Base-by-base conservation (phyloP, 2,329 filamentous ascomycete genomes). In the Aspergillus unguis region DNA sequence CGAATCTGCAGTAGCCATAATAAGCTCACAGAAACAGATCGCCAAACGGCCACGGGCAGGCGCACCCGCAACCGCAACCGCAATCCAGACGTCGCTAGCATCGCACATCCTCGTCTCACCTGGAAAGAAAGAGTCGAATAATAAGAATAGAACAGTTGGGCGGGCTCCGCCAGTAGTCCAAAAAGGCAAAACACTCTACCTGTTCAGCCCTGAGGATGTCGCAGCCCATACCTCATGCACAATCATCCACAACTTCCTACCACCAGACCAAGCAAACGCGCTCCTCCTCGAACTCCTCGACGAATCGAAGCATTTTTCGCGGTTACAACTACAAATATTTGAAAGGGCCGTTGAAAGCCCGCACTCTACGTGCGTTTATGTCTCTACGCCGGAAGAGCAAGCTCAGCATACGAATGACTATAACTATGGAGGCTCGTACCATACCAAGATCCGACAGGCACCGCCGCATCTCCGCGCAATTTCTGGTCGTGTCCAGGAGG, bases 241-340 rank as follows among this genome's bases (percentile, higher is more conserved):
- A 8, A 88, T 97, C 59, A 85, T 96, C 50, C 91, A 95, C 71
- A 94, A 96, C 64, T 96, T 97, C 62, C 77, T 99, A 0, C 85
- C 90, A 0, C 29, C 78, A 0, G 77, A 85, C 2, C 79, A 88
- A 53, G 92, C 94, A 36, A 86, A 90, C 58, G 77, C 80, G 1
- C 77, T 99, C 9, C 76, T 97, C 1, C 69, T 71, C 31, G 92
- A 97, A 67, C 78, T 97, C 35, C 72, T 96, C 1, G 73, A 80
- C 1, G 90, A 96, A 71, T 80, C 87, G 1, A 75, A 81, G 25
- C 82, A 85, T 0, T 96, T 91, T 65, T 77, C 85, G 45, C 83
- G 80, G 57, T 81, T 83, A 26, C 85, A 83, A 0, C 96, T 96
- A 65, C 89, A 94, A 65, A 75, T 97, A 1, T 96, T 96, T 68